These are phyloP conservation scores for Cladosporium sphaerospermum DNA, from an alignment of 2,329 filamentous ascomycete genomes.

Conservation along the genomic window DNA sequence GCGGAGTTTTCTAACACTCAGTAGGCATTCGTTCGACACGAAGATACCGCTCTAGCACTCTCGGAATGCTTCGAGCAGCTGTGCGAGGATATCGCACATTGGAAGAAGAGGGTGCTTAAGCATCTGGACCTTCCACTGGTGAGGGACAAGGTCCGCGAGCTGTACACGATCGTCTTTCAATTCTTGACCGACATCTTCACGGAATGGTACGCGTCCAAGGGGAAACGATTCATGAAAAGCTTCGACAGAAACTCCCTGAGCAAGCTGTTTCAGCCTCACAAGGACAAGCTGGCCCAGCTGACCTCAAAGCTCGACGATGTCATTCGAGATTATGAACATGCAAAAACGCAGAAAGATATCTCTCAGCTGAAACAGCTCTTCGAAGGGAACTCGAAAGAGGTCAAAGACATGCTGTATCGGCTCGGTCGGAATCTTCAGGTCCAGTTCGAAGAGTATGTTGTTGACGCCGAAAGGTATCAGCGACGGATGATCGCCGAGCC, in stretches of 20 bases:
- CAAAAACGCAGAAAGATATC: not conserved
- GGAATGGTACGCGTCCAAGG: not conserved
- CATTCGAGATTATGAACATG: not conserved
- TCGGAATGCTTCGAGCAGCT: not conserved
- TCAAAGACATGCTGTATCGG: not conserved
- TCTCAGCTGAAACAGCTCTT: not conserved
- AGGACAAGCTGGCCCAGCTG: not conserved
- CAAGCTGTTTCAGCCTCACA: not conserved
- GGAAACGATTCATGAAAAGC: not conserved
- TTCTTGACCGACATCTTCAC: not conserved
- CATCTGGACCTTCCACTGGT: not conserved
- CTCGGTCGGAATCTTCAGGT: not conserved
- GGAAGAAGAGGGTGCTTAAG: not conserved
- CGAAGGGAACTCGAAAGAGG: not conserved
- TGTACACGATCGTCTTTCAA: not conserved
- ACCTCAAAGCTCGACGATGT: not conserved
- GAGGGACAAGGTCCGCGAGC: not conserved
- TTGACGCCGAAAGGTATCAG: not conserved
- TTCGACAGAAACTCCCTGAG: not conserved
- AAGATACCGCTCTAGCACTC: not conserved
- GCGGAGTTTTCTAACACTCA: no score
- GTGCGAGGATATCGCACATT: not conserved
- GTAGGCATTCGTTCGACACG: not conserved
- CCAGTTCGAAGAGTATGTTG: not conserved
- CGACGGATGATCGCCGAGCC: not conserved